Evolutionary conservation across 2,329 filamentous ascomycete species (phyloP).

Genomic region (Ophiognomonia clavigignenti-juglandacearum): DNA sequence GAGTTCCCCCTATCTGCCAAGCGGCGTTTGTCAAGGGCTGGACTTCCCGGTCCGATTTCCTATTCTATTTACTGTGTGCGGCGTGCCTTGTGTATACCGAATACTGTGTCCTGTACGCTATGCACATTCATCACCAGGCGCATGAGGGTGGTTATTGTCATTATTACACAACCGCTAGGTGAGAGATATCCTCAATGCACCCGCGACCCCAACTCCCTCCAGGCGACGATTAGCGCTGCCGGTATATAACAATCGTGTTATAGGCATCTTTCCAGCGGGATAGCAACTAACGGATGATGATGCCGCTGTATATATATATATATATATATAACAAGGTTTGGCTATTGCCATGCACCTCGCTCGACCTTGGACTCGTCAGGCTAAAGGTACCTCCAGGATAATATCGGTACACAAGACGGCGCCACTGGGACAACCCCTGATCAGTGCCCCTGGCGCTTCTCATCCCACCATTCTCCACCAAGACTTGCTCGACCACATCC

Average conservation of each 20-base stretch:
- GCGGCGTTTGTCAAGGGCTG: slow-evolving; percentile 6
- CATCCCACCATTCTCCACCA: slow-evolving; percentile 8
- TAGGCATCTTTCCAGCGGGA: background rate
- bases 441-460: slow-evolving; percentile 8
- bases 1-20: too few species aligned
- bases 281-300: too few species aligned
- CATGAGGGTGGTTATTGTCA: slow-evolving; percentile 2
- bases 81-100: background rate
- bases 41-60: too few species aligned
- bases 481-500: too few species aligned
- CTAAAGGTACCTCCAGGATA: background rate
- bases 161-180: slow-evolving; percentile 5
- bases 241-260: slow-evolving; percentile 4
- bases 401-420: slow-evolving; percentile 3
- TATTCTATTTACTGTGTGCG: background rate
- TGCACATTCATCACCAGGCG: background rate
- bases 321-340: slow-evolving; percentile 10
- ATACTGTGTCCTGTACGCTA: background rate
- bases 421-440: slow-evolving; percentile 12
- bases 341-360: slow-evolving; percentile 3
- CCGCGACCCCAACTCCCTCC: background rate
- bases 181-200: background rate
- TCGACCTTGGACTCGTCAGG: slow-evolving; percentile 7
- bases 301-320: background rate
- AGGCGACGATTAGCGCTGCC: background rate